These are phyloP conservation scores for Cylindrotheca closterium DNA, from an alignment of 108 stramenopile genomes.

Conservation along the genomic window DNA sequence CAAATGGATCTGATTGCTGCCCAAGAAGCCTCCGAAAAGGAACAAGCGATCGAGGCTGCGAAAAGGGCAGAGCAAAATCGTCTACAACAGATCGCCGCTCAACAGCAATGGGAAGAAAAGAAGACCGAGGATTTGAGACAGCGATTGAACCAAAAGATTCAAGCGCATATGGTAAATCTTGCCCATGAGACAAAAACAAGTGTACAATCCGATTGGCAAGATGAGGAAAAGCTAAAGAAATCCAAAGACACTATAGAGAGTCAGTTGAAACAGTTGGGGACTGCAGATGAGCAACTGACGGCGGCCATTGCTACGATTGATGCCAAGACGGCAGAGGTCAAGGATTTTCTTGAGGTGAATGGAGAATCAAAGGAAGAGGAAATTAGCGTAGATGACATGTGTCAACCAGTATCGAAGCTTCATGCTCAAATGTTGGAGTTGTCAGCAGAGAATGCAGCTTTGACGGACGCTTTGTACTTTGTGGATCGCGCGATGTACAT, in stretches of 20 bases:
- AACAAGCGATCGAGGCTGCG: slow-evolving; percentile 44
- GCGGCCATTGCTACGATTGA: slow-evolving; percentile 43
- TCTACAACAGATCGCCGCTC: slow-evolving; percentile 25
- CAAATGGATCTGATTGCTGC: slow-evolving; percentile 39
- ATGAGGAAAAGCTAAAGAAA: slow-evolving; percentile 44
- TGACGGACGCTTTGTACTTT: slow-evolving; percentile 84
- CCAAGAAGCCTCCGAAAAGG: slow-evolving; percentile 52
- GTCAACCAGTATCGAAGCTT: slow-evolving; percentile 48
- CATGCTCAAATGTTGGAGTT: slow-evolving; percentile 75
- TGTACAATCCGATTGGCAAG: slow-evolving; percentile 45
- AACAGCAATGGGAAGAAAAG: slow-evolving; percentile 42
- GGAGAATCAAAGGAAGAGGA: slow-evolving; percentile 22
- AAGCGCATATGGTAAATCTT: slow-evolving; percentile 29
- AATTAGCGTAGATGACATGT: slow-evolving; percentile 37
- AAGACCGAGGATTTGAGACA: slow-evolving; percentile 35
- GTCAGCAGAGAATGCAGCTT: slow-evolving; percentile 66
- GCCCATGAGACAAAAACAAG: slow-evolving; percentile 33
- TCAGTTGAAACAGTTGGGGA: slow-evolving; percentile 43
- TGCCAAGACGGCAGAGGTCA: slow-evolving; percentile 41
- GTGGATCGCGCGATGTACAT: slow-evolving; percentile 70
- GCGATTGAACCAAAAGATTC: slow-evolving; percentile 46
- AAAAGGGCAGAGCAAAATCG: slow-evolving; percentile 36
- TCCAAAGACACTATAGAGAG: slow-evolving; percentile 31
- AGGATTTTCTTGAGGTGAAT: slow-evolving; percentile 49
- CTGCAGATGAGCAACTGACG: slow-evolving; percentile 38